Percentiles rank a stretch among this genome's conserved stretches.
Conservation (phyloP, 139 green algal species). For the Raphidocelis subcapitata region DNA sequence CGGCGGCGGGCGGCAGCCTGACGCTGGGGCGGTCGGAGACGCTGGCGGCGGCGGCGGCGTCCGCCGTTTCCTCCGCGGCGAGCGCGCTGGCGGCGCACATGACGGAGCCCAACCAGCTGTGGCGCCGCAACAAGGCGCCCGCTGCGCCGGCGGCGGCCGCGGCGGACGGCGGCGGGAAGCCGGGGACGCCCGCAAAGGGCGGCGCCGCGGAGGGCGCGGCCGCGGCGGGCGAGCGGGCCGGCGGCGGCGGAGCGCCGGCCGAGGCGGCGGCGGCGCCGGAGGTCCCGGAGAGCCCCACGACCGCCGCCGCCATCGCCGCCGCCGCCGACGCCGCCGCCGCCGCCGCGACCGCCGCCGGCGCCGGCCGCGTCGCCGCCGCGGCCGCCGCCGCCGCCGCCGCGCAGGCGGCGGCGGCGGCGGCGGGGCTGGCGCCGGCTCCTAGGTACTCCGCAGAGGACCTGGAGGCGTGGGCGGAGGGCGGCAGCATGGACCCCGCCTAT, state of each 20-base stretch:
- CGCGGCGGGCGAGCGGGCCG: no score
- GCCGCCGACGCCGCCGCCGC: not conserved
- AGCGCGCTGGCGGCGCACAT: constrained; percentile 24
- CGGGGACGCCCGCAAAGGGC: no score
- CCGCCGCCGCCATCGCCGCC: not conserved
- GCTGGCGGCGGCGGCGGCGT: constrained; percentile 4
- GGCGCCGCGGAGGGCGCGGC: no score
- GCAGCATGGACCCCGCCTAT: constrained; percentile 11
- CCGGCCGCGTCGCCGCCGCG: not conserved
- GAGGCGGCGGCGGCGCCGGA: no score
- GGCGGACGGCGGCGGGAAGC: no score
- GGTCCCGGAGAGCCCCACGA: no score
- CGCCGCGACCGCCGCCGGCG: not conserved
- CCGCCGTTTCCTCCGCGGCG: constrained; percentile 10
- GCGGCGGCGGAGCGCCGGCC: no score
- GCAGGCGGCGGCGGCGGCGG: not conserved
- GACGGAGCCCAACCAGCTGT: constrained; percentile 25
- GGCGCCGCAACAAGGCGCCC: constrained; percentile 21
- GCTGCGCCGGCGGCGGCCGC: no score
- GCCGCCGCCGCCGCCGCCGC: not conserved
- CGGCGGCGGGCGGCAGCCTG: not conserved
- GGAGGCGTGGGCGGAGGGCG: constrained; percentile 2
- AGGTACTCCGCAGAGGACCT: constrained; percentile 9
- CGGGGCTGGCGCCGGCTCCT: not conserved
- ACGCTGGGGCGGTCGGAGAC: not conserved